Conservation (phyloP, 495 filamentous ascomycete species). For the Neurospora sp. region DNA sequence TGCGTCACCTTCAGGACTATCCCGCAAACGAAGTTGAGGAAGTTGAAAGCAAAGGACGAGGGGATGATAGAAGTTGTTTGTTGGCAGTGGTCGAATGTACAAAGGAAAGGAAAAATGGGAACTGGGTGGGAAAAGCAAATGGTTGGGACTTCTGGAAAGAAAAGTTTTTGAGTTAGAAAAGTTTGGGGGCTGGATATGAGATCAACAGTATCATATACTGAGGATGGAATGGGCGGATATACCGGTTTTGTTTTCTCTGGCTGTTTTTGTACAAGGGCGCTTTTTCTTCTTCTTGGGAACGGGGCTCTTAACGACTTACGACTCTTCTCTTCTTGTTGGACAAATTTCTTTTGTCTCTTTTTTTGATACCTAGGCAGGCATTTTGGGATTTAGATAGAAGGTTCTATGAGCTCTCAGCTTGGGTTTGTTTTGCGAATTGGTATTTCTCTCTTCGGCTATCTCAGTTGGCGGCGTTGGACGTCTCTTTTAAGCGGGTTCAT, state of each 20-base stretch:
- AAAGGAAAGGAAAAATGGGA: neutral
- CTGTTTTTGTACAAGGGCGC: neutral
- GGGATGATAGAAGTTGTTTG: neutral
- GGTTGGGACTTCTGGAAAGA: neutral
- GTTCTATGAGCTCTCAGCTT: neutral
- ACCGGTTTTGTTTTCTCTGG: neutral
- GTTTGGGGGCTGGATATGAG: neutral
- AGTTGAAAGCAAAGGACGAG: neutral
- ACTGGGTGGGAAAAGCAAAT: neutral
- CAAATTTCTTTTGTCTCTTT: neutral
- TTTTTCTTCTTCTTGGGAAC: neutral
- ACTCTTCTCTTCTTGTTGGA: neutral
- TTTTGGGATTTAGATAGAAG: neutral
- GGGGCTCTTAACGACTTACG: neutral
- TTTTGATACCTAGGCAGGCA: neutral
- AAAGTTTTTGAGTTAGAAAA: neutral
- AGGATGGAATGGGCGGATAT: neutral
- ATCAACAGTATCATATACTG: neutral
- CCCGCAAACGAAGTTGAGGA: neutral
- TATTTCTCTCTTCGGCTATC: neutral
- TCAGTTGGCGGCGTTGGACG: neutral
- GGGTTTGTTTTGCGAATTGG: neutral
- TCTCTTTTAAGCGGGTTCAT: neutral
- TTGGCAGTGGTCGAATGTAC: neutral
- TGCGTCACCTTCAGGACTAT: neutral